These are phyloP conservation scores for Calonectria fujianensis DNA, from an alignment of 2,329 filamentous ascomycete species.

Conservation along the genomic window DNA sequence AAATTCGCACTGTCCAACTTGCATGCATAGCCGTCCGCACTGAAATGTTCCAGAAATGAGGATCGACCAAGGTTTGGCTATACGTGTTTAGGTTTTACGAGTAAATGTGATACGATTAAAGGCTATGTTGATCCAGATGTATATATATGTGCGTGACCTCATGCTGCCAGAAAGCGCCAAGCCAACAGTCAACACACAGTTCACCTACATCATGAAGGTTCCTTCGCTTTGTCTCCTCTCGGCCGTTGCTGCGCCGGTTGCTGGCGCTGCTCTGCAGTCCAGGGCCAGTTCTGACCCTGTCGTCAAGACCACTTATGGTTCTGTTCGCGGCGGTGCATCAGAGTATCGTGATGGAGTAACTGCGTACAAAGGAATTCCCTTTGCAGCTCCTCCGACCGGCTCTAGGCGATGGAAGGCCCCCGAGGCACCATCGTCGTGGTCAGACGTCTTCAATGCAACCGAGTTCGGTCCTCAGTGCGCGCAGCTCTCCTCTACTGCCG, in stretches of 20 bases:
- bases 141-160: background rate
- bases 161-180: background rate
- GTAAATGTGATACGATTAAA: background rate
- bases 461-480: slow-evolving; percentile 19
- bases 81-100: background rate
- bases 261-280: background rate
- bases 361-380: slow-evolving; percentile 15
- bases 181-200: background rate
- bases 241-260: background rate
- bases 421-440: slow-evolving; percentile 4
- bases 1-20: background rate
- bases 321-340: slow-evolving; percentile 13
- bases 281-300: slow-evolving; percentile 2
- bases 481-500: slow-evolving; percentile 4
- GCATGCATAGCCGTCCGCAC: background rate
- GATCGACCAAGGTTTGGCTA: background rate
- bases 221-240: background rate
- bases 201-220: background rate
- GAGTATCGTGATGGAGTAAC: slow-evolving; percentile 10
- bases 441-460: slow-evolving; percentile 18
- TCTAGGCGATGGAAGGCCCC: slow-evolving; percentile 12
- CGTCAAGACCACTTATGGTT: slow-evolving; percentile 4
- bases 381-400: slow-evolving; percentile 7
- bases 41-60: background rate
- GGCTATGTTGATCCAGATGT: background rate